A percentile compares a stretch with the other conserved stretches of the same genome.
phyloP scores from a whole-genome alignment of 2,329 filamentous ascomycete genomes.

The Fulvia fulva region DNA sequence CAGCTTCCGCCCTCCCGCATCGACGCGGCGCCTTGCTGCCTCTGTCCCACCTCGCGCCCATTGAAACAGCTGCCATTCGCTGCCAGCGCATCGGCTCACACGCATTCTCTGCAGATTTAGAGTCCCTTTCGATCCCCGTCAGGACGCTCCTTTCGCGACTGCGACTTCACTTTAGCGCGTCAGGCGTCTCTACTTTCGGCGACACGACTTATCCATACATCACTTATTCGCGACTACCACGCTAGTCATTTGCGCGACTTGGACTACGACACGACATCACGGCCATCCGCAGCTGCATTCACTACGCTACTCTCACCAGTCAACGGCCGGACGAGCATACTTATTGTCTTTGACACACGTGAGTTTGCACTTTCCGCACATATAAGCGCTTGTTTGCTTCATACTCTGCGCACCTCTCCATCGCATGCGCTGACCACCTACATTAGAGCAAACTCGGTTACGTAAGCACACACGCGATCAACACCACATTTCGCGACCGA shows the following conservation, averaged over 20 bases:
- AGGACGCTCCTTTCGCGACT: conserved; percentile 17
- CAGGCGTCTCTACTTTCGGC: conserved; percentile 12
- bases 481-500: conserved; percentile 12
- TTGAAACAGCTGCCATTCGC: conserved; percentile 9
- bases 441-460: conserved; percentile 14
- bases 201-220: conserved; percentile 12
- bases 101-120: conserved; percentile 21
- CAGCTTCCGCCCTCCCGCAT: conserved; percentile 14
- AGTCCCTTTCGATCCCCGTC: conserved; percentile 13
- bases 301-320: conserved; percentile 21
- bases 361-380: conserved; percentile 10
- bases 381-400: neutral
- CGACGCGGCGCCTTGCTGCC: conserved; percentile 5
- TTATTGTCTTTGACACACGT: conserved; percentile 28
- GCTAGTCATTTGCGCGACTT: neutral
- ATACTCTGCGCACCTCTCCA: conserved; percentile 3
- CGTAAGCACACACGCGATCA: conserved; percentile 22
- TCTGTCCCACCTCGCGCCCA: conserved; percentile 11
- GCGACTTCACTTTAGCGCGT: conserved; percentile 10
- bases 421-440: conserved; percentile 11
- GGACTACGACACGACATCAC: conserved; percentile 7
- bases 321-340: conserved; percentile 32
- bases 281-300: conserved; percentile 21
- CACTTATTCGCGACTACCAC: neutral
- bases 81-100: conserved; percentile 16